phyloP scores from a whole-genome alignment of 2,329 filamentous ascomycete species.

The Cordyceps militaris region DNA sequence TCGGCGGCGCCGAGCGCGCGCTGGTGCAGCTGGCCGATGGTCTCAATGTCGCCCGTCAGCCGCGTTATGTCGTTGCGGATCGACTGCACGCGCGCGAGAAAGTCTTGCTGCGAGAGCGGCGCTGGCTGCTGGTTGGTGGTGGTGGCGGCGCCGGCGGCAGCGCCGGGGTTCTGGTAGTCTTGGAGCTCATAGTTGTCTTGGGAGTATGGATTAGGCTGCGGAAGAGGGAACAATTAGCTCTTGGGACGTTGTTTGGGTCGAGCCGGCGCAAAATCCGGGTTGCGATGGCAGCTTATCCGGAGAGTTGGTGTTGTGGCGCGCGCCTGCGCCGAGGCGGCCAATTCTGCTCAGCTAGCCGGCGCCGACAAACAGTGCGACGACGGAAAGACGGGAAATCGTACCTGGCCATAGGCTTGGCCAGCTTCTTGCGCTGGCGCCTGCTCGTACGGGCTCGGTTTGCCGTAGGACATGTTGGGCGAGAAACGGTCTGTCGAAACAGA shows the following conservation, averaged over 20 bases:
- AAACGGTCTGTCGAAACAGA: neutral
- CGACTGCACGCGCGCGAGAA: constrained; percentile 59
- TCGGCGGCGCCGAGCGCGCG: constrained; percentile 62
- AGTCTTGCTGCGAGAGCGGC: constrained; percentile 55
- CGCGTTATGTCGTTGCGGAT: constrained; percentile 61
- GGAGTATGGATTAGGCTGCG: constrained; percentile 24
- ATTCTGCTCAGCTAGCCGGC: no score
- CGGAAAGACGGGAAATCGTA: constrained; percentile 24
- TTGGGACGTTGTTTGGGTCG: neutral
- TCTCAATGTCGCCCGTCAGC: constrained; percentile 58
- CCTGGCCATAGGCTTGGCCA: constrained; percentile 39
- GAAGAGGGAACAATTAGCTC: neutral
- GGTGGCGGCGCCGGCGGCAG: constrained; percentile 12
- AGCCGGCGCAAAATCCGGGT: neutral
- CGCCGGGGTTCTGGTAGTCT: constrained; percentile 19
- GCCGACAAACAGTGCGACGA: neutral
- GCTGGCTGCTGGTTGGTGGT: constrained; percentile 21
- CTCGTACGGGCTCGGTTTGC: constrained; percentile 58
- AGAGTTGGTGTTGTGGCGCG: no score
- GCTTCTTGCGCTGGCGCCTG: constrained; percentile 42
- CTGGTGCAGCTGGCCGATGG: constrained; percentile 65
- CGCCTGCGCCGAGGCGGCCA: no score
- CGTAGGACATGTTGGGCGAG: constrained; percentile 48
- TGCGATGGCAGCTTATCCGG: no score
- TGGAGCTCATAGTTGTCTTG: constrained; percentile 44